Evolutionary conservation across 2,329 filamentous ascomycete species (phyloP).

Genomic region (Onygena corvina): DNA sequence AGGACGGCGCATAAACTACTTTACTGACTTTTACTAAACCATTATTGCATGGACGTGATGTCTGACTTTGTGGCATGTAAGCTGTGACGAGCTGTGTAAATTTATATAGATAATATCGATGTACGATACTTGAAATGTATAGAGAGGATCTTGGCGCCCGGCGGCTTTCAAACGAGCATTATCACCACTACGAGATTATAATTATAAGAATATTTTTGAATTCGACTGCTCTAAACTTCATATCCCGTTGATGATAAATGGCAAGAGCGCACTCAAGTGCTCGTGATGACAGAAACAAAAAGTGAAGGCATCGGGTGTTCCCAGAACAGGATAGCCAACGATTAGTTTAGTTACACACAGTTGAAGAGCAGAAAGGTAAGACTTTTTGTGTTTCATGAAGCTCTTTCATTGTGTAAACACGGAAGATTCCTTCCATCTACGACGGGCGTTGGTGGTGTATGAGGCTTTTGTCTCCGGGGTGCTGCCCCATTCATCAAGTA

Average conservation of each 20-base stretch:
- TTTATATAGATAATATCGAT: conserved; percentile 1
- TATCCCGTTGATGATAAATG: neutral
- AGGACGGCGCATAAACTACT: conserved; percentile 12
- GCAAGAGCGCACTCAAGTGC: neutral
- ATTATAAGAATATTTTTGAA: neutral
- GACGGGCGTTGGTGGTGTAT: conserved; percentile 35
- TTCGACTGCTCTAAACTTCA: neutral
- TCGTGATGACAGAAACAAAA: neutral
- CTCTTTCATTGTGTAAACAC: conserved; percentile 20
- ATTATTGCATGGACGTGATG: neutral
- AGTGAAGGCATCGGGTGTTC: neutral
- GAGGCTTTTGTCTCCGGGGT: conserved; percentile 38
- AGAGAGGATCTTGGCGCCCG: neutral
- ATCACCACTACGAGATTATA: no score
- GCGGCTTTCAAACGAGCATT: no score
- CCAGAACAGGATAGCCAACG: neutral
- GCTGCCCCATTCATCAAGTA: conserved; percentile 43
- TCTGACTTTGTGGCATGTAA: neutral
- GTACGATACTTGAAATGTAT: conserved; percentile 2
- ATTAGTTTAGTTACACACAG: conserved; percentile 5
- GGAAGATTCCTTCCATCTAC: conserved; percentile 32
- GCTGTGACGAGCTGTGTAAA: neutral
- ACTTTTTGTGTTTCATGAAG: neutral
- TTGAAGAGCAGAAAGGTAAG: neutral
- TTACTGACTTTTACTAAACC: neutral